These are phyloP conservation scores for Collariella sp. DNA, from an alignment of 495 filamentous ascomycete genomes.

Conservation along the genomic window DNA sequence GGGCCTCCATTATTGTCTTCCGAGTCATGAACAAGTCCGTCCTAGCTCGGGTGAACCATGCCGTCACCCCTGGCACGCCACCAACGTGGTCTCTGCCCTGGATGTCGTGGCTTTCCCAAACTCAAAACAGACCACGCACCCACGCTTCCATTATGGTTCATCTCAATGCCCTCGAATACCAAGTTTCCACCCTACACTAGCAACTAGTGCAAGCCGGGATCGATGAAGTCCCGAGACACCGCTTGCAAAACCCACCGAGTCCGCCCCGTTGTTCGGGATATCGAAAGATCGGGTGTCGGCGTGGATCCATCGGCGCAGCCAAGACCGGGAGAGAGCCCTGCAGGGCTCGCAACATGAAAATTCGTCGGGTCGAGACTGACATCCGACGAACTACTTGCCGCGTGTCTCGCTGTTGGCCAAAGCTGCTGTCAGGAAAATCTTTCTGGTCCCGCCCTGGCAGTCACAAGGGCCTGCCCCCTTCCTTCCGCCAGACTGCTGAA, in stretches of 20 bases:
- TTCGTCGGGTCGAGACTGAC: neutral
- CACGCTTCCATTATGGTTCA: neutral
- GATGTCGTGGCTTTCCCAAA: neutral
- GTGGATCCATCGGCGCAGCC: conserved; percentile 12
- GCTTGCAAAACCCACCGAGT: neutral
- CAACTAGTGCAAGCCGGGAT: neutral
- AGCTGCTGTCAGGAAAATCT: neutral
- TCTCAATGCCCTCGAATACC: neutral
- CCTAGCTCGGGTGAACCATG: neutral
- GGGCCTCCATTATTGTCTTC: neutral
- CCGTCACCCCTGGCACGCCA: neutral
- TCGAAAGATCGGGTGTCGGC: conserved; percentile 13
- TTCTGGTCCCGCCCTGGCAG: neutral
- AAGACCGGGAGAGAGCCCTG: neutral
- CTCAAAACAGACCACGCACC: neutral
- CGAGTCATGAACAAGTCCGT: neutral
- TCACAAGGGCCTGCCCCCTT: neutral
- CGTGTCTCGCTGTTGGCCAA: neutral
- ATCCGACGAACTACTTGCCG: neutral
- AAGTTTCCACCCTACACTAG: neutral
- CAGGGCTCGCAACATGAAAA: neutral
- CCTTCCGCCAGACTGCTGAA: neutral
- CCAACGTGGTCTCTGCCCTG: neutral
- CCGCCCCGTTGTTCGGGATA: neutral
- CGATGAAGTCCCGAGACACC: neutral